Percentiles rank a stretch among this genome's conserved stretches.
These are phyloP conservation scores for Xylariaceae sp. DNA, from an alignment of 2,329 filamentous ascomycete genomes.

Conservation along the genomic window DNA sequence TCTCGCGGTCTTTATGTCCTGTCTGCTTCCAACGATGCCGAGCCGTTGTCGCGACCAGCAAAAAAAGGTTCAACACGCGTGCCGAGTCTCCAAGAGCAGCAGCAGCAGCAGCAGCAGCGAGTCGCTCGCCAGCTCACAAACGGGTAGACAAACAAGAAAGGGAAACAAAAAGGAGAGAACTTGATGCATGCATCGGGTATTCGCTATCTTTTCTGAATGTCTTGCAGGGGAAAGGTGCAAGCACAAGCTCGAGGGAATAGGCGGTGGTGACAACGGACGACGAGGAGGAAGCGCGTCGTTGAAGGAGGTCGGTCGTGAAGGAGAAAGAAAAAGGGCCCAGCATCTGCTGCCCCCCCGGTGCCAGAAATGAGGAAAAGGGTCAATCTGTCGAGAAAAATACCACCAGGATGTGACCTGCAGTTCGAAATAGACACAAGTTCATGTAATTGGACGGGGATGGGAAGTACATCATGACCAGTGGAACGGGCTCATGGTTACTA, in stretches of 20 bases:
- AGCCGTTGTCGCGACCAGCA: constrained; percentile 1
- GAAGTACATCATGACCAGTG: constrained; percentile 19
- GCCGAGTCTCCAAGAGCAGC: constrained; percentile 5
- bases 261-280: constrained; percentile 26
- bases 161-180: constrained; percentile 32
- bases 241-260: constrained; percentile 17
- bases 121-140: constrained; percentile 22
- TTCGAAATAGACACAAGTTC: constrained; percentile 9
- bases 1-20: constrained; percentile 22
- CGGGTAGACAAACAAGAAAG: constrained; percentile 28
- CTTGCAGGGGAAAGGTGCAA: constrained; percentile 17
- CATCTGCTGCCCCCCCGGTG: constrained; percentile 12
- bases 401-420: constrained; percentile 22
- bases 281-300: constrained; percentile 33
- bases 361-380: constrained; percentile 34
- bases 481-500: not conserved
- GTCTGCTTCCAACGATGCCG: constrained; percentile 6
- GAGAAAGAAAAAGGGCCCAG: constrained; percentile 25
- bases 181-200: constrained; percentile 37
- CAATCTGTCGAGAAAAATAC: constrained; percentile 28
- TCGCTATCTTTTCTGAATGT: constrained; percentile 19
- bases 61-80: constrained; percentile 19
- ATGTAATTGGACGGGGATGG: constrained; percentile 15
- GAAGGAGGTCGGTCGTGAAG: constrained; percentile 25
- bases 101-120: constrained; percentile 10